Percentiles rank a stretch among this genome's conserved stretches.
phyloP scores from a whole-genome alignment of 2,329 filamentous ascomycete genomes.

The Colletotrichum echinochloae region DNA sequence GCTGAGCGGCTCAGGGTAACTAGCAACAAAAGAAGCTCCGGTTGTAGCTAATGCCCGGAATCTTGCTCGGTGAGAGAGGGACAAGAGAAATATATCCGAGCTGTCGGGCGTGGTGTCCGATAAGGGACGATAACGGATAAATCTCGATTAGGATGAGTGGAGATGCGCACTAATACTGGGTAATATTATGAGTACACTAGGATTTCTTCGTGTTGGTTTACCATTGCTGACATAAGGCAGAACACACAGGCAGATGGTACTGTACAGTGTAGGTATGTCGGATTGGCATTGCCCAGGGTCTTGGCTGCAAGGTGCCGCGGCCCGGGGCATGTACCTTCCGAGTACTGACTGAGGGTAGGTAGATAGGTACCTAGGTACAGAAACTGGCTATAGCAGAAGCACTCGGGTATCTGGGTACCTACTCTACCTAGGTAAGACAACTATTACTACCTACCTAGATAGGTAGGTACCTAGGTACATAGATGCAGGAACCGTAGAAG shows the following conservation, averaged over 20 bases:
- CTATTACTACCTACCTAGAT: too few species aligned
- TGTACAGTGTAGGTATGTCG: too few species aligned
- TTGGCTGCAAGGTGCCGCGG: not conserved
- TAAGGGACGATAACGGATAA: slow-evolving; percentile 10
- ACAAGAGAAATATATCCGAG: not conserved
- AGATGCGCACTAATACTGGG: not conserved
- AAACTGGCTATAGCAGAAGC: too few species aligned
- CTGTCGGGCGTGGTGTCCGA: not conserved
- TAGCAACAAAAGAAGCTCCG: not conserved
- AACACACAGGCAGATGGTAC: not conserved
- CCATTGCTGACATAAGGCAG: not conserved
- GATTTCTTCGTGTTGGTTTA: not conserved
- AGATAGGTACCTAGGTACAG: too few species aligned
- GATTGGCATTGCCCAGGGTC: not conserved
- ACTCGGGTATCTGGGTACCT: too few species aligned
- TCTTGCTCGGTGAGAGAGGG: not conserved
- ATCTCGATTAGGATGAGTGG: not conserved
- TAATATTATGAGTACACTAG: too few species aligned
- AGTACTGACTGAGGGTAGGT: too few species aligned
- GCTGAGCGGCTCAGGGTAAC: not conserved
- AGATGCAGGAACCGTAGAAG: slow-evolving; percentile 7
- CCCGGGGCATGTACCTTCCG: too few species aligned
- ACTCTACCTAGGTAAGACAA: too few species aligned
- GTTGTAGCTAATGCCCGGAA: not conserved
- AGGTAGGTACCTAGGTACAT: too few species aligned